Evolutionary conservation across 148 eudicot species (phyloP), one percentile per base, ranked within the genome.

Genomic region (Silene latifolia): DNA sequence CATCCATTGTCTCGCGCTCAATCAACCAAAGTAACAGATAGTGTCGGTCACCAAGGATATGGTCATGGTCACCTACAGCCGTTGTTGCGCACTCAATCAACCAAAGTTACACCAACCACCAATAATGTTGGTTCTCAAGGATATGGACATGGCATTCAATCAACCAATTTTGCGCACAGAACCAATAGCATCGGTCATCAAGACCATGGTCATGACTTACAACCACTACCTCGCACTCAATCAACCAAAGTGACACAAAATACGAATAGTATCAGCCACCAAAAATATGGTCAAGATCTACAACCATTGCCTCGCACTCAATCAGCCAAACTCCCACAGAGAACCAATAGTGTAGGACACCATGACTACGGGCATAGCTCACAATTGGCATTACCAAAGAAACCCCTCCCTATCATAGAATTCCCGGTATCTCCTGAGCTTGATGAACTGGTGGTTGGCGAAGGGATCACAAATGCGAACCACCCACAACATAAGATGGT

Each of bases 401-500:
- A 71, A 56, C 23, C 69, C 15, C 69, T 74, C 21, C 76, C 76
- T 71, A 63, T 64, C 51, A 67, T 76, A 6, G 74, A 76, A 67
- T 76, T 76, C 21, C 80, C 77, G 7, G 69, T 65, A 57, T 80
- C 80, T 5, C 76, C 83, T 47, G 80, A 80, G 18, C 69, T 72
- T 23, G 76, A 64, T 57, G 59, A 8, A 54, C 53, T 63, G 25
- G 24, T 46, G 24, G 29, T 62, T 6, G 78, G 78, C 0, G 75
- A 76, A 60, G 80, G 79, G 15, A 72, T 80, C n/a, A 80, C 73
- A 20, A 82, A 56, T 23, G 68, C 71, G 14, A 75, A 82, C 63
- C 94, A 88, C 81, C 85, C 86, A 17, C 85, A 90, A 14, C 97
- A 88, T 35, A 86, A 82, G 39, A 74, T 92, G 24, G 74, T 78